Conservation (phyloP, 805 yeast species). For the Pichia rugopelliculosa region DNA sequence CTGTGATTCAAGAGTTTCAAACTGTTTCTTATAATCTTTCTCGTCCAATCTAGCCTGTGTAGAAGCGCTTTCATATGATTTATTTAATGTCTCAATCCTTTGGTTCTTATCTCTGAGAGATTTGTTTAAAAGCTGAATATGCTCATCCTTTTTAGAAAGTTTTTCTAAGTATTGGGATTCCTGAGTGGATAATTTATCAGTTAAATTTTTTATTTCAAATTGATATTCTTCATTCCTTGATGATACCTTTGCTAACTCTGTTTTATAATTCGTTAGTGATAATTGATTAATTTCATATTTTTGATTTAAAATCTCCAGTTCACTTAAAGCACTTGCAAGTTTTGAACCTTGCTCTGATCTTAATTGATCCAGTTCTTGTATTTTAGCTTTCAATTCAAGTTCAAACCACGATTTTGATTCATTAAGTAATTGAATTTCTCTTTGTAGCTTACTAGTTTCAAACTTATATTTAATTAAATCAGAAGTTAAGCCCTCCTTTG, state of each 20-base stretch:
- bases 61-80: constrained; percentile 35
- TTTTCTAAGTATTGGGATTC: constrained; percentile 50
- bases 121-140: constrained; percentile 49
- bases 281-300: constrained; percentile 23
- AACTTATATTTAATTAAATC: constrained; percentile 22
- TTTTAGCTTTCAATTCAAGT: constrained; percentile 26
- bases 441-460: constrained; percentile 21
- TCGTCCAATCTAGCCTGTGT: constrained; percentile 32
- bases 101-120: constrained; percentile 43
- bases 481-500: constrained; percentile 25
- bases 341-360: constrained; percentile 26
- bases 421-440: constrained; percentile 26
- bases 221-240: constrained; percentile 36
- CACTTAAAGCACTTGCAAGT: constrained; percentile 27
- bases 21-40: constrained; percentile 30
- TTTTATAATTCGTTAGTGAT: constrained; percentile 27
- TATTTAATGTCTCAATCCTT: constrained; percentile 49
- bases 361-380: constrained; percentile 22
- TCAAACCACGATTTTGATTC: constrained; percentile 31
- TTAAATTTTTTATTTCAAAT: constrained; percentile 39
- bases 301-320: constrained; percentile 31
- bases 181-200: constrained; percentile 34
- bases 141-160: constrained; percentile 53
- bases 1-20: constrained; percentile 30
- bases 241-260: constrained; percentile 32